A percentile compares a stretch with the other conserved stretches of the same genome.
These are phyloP conservation scores for Magnolia kwangsiensis DNA, from an alignment of 164 flowering plant species.

Conservation along the genomic window DNA sequence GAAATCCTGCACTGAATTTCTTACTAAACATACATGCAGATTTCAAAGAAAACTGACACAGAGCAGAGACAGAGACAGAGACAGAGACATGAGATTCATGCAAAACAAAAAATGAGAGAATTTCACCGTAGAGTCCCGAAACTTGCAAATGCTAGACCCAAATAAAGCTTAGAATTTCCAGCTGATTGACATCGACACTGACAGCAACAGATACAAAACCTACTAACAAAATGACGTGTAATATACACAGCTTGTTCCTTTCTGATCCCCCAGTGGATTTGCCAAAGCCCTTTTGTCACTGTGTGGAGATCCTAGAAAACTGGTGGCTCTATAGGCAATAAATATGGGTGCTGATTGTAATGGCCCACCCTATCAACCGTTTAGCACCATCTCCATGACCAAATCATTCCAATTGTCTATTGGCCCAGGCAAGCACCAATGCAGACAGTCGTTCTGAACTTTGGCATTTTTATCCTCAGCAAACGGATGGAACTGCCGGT, in stretches of 20 bases:
- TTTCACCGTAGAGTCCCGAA: too few relatives aligned
- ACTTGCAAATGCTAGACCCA: too few relatives aligned
- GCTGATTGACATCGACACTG: background rate
- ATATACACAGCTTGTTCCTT: background rate
- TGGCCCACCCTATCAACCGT: background rate
- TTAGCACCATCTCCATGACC: constrained; percentile 38
- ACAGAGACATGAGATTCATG: too few relatives aligned
- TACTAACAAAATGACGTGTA: background rate
- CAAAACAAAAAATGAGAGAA: too few relatives aligned
- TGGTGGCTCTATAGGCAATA: background rate
- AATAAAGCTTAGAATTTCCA: background rate
- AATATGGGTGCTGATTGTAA: background rate
- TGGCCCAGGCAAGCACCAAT: constrained; percentile 97
- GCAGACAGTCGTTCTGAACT: constrained; percentile 76
- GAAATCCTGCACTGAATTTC: too few relatives aligned
- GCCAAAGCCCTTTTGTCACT: background rate
- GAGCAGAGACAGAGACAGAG: too few relatives aligned
- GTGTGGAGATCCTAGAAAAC: background rate
- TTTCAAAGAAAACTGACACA: too few relatives aligned
- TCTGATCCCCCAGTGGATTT: background rate
- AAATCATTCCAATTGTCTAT: constrained; percentile 85
- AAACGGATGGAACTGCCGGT: constrained; percentile 64
- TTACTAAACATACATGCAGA: too few relatives aligned
- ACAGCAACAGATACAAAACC: background rate
- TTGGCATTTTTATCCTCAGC: constrained; percentile 45